These are phyloP conservation scores for Sarocladium brachiariae DNA, from an alignment of 2,329 filamentous ascomycete species.

Conservation along the genomic window DNA sequence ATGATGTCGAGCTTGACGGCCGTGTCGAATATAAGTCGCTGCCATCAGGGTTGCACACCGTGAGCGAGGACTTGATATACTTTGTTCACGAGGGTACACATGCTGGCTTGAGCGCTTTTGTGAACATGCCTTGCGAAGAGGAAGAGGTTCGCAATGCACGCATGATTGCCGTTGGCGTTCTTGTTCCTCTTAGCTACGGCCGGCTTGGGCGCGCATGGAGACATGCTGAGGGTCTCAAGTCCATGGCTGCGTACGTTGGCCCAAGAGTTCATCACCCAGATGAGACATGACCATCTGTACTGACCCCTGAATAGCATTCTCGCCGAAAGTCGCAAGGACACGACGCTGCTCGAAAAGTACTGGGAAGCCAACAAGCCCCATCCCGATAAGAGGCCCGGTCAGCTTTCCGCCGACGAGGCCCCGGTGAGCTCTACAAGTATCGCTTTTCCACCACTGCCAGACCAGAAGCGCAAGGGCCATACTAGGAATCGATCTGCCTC, in stretches of 20 bases:
- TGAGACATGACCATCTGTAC: conserved; percentile 17
- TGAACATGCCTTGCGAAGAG: conserved; percentile 74
- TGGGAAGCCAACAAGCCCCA: conserved; percentile 55
- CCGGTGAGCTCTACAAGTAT: conserved; percentile 46
- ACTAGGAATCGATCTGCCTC: conserved; percentile 53
- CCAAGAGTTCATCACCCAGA: too few species aligned
- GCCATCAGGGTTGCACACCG: conserved; percentile 85
- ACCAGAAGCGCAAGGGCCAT: conserved; percentile 33
- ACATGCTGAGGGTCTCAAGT: conserved; percentile 70
- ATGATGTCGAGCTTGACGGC: conserved; percentile 70
- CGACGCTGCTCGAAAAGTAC: conserved; percentile 64
- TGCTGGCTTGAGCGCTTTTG: conserved; percentile 86
- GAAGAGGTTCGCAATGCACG: conserved; percentile 74
- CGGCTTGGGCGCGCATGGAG: conserved; percentile 83
- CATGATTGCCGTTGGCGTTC: conserved; percentile 85
- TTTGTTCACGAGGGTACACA: conserved; percentile 77
- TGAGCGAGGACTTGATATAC: conserved; percentile 84
- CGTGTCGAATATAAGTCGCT: conserved; percentile 94
- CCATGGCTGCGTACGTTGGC: conserved; percentile 59
- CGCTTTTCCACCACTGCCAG: conserved; percentile 29
- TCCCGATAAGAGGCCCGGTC: conserved; percentile 23
- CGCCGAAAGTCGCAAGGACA: conserved; percentile 57
- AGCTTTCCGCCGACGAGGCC: conserved; percentile 32
- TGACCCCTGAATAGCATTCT: conserved; percentile 40
- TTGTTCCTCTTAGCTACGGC: conserved; percentile 81